Evolutionary conservation across 108 stramenopile species (phyloP).

Genomic region (Conticribra weissflogii): DNA sequence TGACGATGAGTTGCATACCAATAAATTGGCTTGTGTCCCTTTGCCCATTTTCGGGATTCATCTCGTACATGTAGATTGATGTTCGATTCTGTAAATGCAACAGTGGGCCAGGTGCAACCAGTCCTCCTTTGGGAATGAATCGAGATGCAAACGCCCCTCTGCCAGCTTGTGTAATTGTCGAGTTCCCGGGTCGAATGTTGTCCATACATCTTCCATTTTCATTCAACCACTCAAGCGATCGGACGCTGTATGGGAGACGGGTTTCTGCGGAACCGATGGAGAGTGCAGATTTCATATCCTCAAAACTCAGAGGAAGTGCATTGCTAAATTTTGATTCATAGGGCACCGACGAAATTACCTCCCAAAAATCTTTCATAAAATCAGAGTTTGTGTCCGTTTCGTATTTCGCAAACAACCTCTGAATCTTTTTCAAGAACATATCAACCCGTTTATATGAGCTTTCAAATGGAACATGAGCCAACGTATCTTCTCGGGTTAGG

Average conservation of each 20-base stretch:
- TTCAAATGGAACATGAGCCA: conserved; percentile 31
- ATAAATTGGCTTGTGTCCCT: conserved; percentile 14
- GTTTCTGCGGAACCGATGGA: conserved; percentile 39
- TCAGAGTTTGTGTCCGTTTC: conserved; percentile 25
- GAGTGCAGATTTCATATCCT: conserved; percentile 38
- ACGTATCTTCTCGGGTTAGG: conserved; percentile 6
- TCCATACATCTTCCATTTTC: conserved; percentile 73
- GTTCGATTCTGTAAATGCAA: conserved; percentile 62
- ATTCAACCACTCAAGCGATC: conserved; percentile 46
- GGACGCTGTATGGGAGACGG: conserved; percentile 43
- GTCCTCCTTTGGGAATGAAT: conserved; percentile 55
- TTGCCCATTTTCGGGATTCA: conserved; percentile 16
- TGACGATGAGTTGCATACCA: conserved; percentile 62
- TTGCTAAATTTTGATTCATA: conserved; percentile 31
- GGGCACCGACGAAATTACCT: conserved; percentile 6
- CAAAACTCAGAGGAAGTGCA: conserved; percentile 41
- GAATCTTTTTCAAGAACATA: conserved; percentile 31
- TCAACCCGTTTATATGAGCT: conserved; percentile 32
- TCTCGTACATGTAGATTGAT: conserved; percentile 60
- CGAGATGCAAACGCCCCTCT: conserved; percentile 80
- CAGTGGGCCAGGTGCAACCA: conserved; percentile 77
- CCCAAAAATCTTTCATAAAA: conserved; percentile 50
- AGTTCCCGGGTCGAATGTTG: conserved; percentile 62
- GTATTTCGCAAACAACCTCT: conserved; percentile 25
- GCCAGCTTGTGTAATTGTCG: conserved; percentile 70